phyloP scores from a whole-genome alignment of 495 filamentous ascomycete species.

The Penicillium samsonianum region DNA sequence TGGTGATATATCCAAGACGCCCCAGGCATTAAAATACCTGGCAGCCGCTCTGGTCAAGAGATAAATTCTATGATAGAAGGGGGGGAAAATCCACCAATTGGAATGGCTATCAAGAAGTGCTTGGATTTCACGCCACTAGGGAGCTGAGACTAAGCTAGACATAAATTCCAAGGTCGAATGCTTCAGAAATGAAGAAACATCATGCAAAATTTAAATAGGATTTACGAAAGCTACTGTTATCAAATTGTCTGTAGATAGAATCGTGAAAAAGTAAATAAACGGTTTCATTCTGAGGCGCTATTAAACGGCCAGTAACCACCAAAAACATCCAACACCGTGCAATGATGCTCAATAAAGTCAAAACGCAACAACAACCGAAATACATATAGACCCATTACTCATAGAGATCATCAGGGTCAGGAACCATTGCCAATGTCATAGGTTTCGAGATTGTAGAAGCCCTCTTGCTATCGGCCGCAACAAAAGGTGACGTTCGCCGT shows the following conservation, averaged over 20 bases:
- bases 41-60: background rate
- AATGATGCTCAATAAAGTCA: constrained; percentile 14
- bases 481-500: constrained; percentile 21
- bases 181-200: background rate
- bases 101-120: background rate
- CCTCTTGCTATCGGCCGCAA: constrained; percentile 28
- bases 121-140: background rate
- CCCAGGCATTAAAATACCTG: background rate
- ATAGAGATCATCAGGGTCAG: constrained; percentile 45
- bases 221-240: background rate
- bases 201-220: background rate
- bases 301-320: background rate
- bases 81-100: background rate
- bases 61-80: background rate
- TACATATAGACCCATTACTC: constrained; percentile 24
- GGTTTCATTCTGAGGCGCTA: constrained; percentile 11
- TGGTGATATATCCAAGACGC: constrained; percentile 14
- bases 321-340: constrained; percentile 16
- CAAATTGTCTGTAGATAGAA: background rate
- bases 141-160: background rate
- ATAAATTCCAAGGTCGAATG: background rate
- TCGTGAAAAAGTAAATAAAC: background rate
- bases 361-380: constrained; percentile 3
- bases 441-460: constrained; percentile 26
- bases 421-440: constrained; percentile 47